phyloP scores from a whole-genome alignment of 2,329 filamentous ascomycete species.

The Arthrobotrys megalospora region DNA sequence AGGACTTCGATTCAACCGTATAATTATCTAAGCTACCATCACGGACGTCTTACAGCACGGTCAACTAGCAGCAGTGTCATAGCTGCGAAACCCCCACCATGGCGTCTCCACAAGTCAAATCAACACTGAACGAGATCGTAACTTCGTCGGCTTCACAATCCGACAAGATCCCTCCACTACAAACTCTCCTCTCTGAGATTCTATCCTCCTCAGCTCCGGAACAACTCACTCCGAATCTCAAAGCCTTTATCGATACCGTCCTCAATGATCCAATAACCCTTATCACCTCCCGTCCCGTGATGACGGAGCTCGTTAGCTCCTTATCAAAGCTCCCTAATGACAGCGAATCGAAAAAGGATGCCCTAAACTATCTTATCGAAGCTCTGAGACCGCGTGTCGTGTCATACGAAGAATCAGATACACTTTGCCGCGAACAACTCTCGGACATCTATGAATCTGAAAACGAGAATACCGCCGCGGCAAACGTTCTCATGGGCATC shows the following conservation, averaged over 20 bases:
- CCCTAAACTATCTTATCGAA: slow-evolving; percentile 80
- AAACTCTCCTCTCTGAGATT: slow-evolving; percentile 73
- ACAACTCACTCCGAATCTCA: slow-evolving; percentile 75
- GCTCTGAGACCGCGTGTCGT: slow-evolving; percentile 77
- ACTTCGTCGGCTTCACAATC: slow-evolving; percentile 68
- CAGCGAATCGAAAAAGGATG: slow-evolving; percentile 79
- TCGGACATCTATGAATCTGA: slow-evolving; percentile 86
- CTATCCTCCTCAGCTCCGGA: slow-evolving; percentile 69
- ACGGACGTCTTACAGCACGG: background rate
- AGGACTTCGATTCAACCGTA: too few species aligned
- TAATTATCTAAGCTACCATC: background rate
- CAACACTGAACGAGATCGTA: slow-evolving; percentile 45
- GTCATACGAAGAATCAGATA: slow-evolving; percentile 88
- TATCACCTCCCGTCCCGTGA: slow-evolving; percentile 80
- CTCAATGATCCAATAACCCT: slow-evolving; percentile 80
- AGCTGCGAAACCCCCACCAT: slow-evolving; percentile 29
- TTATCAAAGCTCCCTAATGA: slow-evolving; percentile 75
- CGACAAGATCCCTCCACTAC: slow-evolving; percentile 74
- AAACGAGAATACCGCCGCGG: slow-evolving; percentile 85
- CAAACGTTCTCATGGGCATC: slow-evolving; percentile 83
- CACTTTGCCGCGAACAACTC: slow-evolving; percentile 82
- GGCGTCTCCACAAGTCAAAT: slow-evolving; percentile 56
- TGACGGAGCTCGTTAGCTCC: slow-evolving; percentile 76
- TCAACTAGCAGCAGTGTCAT: background rate
- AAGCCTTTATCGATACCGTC: slow-evolving; percentile 77